Base-by-base conservation (phyloP, 2,329 filamentous ascomycete genomes). In the Xylariaceae sp. region DNA sequence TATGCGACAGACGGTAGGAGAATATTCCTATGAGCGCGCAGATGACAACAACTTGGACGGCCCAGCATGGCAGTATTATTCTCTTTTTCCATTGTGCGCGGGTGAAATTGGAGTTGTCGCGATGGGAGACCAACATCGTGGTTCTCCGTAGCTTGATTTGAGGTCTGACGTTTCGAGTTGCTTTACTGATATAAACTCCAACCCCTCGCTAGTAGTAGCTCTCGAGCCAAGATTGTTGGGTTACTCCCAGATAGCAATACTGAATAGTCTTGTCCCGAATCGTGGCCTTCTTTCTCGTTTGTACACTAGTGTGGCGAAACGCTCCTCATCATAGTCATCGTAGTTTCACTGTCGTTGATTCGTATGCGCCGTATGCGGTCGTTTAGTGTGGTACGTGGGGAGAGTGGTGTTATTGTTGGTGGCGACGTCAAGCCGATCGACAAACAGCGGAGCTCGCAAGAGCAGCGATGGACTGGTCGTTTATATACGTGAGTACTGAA, bases 51-150 rank as follows among this genome's bases (percentile, higher is more conserved):
- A 77, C 61, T 61, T 82, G 78, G 5, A 74, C 54, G 7, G 65
- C 58, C 79, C 80, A 83, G 39, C 71, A 68, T 6, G 77, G 77
- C 1, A 76, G 53, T 22, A 83, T 64, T 4, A 81, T 45, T 41
- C 58, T 58, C 48, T 72, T 67, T 46, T 71, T 70, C 80, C 80
- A 82, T 62, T 69, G 68, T 14, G 79, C 73, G 30, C 76, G 71
- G 48, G 71, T 70, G 54, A 78, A 81, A 51, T 78, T 73, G 27
- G 75, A 75, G 54, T 80, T 75, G 33, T 78, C 70, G 54, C 75
- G 70, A 52, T 79, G 75, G 39, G 65, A 70, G 42, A 68, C 71
- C 60, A 71, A 68, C 56, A 64, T 68, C 18, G 12, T 42, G 31
- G 3, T 12, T 38, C 39, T 17, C 27, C 41, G 6, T 42, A 33